These are phyloP conservation scores for Nelumbo lutea DNA, from an alignment of 164 flowering plant species.

Conservation along the genomic window DNA sequence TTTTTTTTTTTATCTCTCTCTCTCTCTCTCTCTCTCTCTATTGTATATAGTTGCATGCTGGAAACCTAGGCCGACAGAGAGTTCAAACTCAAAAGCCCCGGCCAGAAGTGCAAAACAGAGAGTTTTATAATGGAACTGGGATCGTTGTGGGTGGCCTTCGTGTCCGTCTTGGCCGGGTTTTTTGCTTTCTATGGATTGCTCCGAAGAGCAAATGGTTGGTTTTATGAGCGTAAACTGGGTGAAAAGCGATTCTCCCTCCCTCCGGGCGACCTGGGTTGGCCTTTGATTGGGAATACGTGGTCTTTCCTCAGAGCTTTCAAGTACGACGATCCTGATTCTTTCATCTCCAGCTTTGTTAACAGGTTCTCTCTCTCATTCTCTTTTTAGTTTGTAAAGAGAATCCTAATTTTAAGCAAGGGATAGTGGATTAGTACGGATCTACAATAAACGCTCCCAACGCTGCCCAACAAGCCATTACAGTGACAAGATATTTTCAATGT, in stretches of 20 bases:
- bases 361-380: slow-evolving; percentile 39
- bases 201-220: slow-evolving; percentile 44
- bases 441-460: too few relatives aligned
- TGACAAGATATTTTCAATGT: too few relatives aligned
- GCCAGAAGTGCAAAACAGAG: too few relatives aligned
- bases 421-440: too few relatives aligned
- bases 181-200: slow-evolving; percentile 26
- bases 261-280: slow-evolving; percentile 90
- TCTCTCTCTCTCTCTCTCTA: too few relatives aligned
- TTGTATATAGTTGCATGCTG: too few relatives aligned
- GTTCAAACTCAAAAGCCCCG: too few relatives aligned
- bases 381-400: neutral
- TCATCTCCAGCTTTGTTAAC: slow-evolving; percentile 44
- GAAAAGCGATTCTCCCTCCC: slow-evolving; percentile 48
- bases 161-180: slow-evolving; percentile 15
- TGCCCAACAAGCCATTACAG: too few relatives aligned
- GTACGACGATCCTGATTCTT: slow-evolving; percentile 69
- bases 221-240: slow-evolving; percentile 47
- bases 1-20: too few relatives aligned
- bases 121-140: slow-evolving; percentile 7
- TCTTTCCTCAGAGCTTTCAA: slow-evolving; percentile 76
- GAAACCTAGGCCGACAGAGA: neutral
- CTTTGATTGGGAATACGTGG: slow-evolving; percentile 82
- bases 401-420: too few relatives aligned
- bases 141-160: slow-evolving; percentile 6